phyloP scores from a whole-genome alignment of 2,329 filamentous ascomycete genomes.

The Neoscytalidium dimidiatum region DNA sequence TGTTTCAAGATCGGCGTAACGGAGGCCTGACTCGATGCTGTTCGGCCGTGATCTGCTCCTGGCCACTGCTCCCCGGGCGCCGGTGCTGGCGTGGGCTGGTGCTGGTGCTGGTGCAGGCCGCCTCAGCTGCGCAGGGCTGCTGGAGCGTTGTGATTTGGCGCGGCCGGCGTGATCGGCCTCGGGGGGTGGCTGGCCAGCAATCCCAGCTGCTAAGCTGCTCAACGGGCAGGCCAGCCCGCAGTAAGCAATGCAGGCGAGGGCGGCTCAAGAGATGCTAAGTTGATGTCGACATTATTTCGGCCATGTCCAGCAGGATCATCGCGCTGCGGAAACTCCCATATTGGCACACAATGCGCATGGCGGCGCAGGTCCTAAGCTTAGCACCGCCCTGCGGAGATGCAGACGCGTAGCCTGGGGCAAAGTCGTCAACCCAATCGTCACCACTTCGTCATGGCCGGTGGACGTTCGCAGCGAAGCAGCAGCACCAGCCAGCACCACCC shows the following conservation, averaged over 20 bases:
- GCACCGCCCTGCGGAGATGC: conserved; percentile 12
- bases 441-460: background rate
- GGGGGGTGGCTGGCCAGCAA: conserved; percentile 3
- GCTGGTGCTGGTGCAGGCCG: background rate
- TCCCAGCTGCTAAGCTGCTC: background rate
- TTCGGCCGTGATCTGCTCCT: conserved; percentile 12
- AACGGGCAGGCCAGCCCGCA: background rate
- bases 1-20: conserved; percentile 15
- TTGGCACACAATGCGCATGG: conserved; percentile 12
- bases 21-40: conserved; percentile 11
- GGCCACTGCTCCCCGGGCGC: background rate
- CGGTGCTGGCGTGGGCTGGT: background rate
- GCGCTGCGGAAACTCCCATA: conserved; percentile 12
- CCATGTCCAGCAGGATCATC: background rate
- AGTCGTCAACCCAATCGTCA: conserved; percentile 13
- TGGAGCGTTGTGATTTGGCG: background rate
- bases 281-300: conserved; percentile 12
- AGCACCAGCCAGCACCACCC: background rate
- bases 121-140: conserved; percentile 5
- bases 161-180: conserved; percentile 4
- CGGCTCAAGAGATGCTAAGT: background rate
- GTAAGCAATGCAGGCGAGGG: background rate
- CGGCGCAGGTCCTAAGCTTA: conserved; percentile 5
- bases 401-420: background rate
- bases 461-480: background rate